Conservation (phyloP, 2,329 filamentous ascomycete species). For the Aspergillus jensenii region DNA sequence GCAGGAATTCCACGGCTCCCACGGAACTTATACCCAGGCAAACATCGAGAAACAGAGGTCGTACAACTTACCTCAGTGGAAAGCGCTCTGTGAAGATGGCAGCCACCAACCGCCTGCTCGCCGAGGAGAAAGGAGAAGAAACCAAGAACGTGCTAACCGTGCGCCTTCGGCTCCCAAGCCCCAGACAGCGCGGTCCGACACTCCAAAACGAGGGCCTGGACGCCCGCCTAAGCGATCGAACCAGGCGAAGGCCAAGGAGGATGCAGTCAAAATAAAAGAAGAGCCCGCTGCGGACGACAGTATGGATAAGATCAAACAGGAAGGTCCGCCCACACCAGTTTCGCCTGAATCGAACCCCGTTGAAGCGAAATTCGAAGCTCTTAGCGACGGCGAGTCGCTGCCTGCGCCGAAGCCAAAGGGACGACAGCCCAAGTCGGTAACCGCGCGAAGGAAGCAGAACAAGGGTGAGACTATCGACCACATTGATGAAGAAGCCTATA, state of each 20-base stretch:
- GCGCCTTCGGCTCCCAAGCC: slow-evolving; percentile 34
- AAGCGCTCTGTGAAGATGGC: slow-evolving; percentile 85
- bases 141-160: slow-evolving; percentile 49
- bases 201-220: slow-evolving; percentile 48
- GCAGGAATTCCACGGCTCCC: slow-evolving; percentile 94
- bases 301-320: slow-evolving; percentile 39
- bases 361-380: slow-evolving; percentile 56
- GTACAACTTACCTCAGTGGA: slow-evolving; percentile 97
- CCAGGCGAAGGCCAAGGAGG: slow-evolving; percentile 40
- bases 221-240: slow-evolving; percentile 40
- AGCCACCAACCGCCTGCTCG: slow-evolving; percentile 93
- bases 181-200: slow-evolving; percentile 37
- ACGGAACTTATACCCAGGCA: slow-evolving; percentile 93
- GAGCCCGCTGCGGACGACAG: slow-evolving; percentile 36
- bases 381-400: slow-evolving; percentile 45
- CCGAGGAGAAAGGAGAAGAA: slow-evolving; percentile 62
- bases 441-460: slow-evolving; percentile 83
- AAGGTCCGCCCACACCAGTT: slow-evolving; percentile 55
- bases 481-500: slow-evolving; percentile 87
- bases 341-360: slow-evolving; percentile 55
- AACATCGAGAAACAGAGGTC: slow-evolving; percentile 95
- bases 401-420: slow-evolving; percentile 48
- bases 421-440: slow-evolving; percentile 69
- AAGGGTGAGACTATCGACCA: slow-evolving; percentile 73
- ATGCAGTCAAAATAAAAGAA: slow-evolving; percentile 40